These are phyloP conservation scores for Umbilicus rupestris DNA, from an alignment of 164 flowering plant species.

Conservation along the genomic window DNA sequence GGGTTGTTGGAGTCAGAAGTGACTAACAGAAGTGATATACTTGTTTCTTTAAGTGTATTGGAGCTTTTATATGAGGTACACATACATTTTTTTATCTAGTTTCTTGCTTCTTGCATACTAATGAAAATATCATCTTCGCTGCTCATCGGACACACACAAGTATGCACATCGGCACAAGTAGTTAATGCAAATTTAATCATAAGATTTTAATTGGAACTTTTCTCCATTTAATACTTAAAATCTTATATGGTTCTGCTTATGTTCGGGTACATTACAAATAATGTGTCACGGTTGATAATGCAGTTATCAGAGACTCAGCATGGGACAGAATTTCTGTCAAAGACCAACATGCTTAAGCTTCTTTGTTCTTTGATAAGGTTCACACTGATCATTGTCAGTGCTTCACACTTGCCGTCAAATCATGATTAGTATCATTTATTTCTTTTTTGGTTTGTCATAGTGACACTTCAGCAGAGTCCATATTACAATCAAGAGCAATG, in stretches of 20 bases:
- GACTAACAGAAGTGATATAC: conserved; percentile 43
- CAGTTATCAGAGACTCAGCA: conserved; percentile 69
- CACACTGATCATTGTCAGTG: background rate
- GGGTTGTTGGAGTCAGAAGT: conserved; percentile 61
- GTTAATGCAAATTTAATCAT: background rate
- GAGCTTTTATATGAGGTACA: conserved; percentile 85
- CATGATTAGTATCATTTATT: background rate
- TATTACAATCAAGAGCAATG: conserved; percentile 75
- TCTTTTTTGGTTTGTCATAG: conserved; percentile 22
- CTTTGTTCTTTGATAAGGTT: conserved; percentile 69
- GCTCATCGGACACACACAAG: background rate
- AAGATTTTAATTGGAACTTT: background rate
- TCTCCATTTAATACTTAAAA: background rate
- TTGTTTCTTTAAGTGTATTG: conserved; percentile 57
- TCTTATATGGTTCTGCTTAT: too few relatives aligned
- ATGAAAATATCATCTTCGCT: background rate
- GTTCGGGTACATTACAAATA: background rate
- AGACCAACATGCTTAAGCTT: conserved; percentile 49
- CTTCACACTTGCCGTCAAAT: background rate
- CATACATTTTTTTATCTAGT: background rate
- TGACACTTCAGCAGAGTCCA: conserved; percentile 40
- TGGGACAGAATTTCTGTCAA: conserved; percentile 52
- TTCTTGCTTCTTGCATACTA: background rate
- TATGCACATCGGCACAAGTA: background rate
- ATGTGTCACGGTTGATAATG: conserved; percentile 8